Evolutionary conservation across 345 rosid genomes (phyloP).

Genomic region (Noccaea bulbosa): DNA sequence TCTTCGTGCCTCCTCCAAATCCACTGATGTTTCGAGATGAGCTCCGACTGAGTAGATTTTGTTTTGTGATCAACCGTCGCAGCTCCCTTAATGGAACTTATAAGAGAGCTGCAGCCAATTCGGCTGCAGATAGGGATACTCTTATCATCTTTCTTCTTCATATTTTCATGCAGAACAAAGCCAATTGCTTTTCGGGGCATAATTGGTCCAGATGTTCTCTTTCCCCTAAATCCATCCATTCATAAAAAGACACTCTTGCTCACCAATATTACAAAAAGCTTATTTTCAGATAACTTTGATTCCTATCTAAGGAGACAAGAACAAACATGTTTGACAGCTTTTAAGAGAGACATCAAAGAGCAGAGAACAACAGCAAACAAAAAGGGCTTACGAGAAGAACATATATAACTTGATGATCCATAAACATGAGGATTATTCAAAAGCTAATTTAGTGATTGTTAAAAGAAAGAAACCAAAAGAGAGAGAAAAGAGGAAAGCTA

Average conservation of each 20-base stretch:
- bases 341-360: too few relatives aligned
- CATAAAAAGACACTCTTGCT: conserved; percentile 26
- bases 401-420: conserved; percentile 23
- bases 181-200: conserved; percentile 57
- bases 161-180: conserved; percentile 60
- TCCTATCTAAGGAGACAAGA: too few relatives aligned
- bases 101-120: conserved; percentile 65
- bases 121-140: conserved; percentile 65
- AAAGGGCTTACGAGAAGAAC: conserved; percentile 25
- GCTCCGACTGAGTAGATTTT: conserved; percentile 57
- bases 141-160: conserved; percentile 61
- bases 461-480: conserved; percentile 24
- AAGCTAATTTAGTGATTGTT: conserved; percentile 12
- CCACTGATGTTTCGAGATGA: conserved; percentile 50
- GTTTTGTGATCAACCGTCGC: conserved; percentile 51
- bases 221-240: conserved; percentile 83
- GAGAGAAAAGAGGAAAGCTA: conserved; percentile 28
- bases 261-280: conserved; percentile 29
- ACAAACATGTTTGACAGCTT: too few relatives aligned
- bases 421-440: conserved; percentile 19
- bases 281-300: too few relatives aligned
- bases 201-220: conserved; percentile 49
- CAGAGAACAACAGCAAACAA: neutral
- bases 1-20: conserved; percentile 42
- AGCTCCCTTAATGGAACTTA: conserved; percentile 50